Evolutionary conservation across 2,329 filamentous ascomycete species (phyloP).

Genomic region (Pseudomassariella vexata): DNA sequence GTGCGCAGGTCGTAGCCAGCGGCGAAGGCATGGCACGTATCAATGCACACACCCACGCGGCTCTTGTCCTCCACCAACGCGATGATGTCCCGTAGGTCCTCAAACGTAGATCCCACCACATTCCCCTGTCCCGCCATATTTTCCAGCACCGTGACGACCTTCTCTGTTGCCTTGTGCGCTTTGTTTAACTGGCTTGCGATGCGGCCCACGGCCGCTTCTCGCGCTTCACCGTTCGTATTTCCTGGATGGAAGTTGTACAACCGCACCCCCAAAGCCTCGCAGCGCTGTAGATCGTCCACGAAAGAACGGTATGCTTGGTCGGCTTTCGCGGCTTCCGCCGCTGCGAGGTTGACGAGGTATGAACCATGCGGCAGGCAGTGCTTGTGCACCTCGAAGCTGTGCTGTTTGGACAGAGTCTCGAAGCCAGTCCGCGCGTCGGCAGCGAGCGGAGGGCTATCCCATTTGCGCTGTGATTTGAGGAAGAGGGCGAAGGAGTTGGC

Average conservation of each 20-base stretch:
- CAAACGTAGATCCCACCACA: slow-evolving; percentile 77
- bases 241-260: slow-evolving; percentile 99
- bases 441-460: slow-evolving; percentile 75
- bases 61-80: slow-evolving; percentile 70
- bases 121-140: slow-evolving; percentile 94
- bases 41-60: slow-evolving; percentile 88
- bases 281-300: slow-evolving; percentile 79
- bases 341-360: slow-evolving; percentile 93
- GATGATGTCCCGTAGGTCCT: slow-evolving; percentile 84
- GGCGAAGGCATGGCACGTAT: slow-evolving; percentile 95
- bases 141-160: slow-evolving; percentile 80
- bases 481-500: slow-evolving; percentile 94
- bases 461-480: slow-evolving; percentile 93
- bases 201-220: slow-evolving; percentile 65
- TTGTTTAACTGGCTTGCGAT: slow-evolving; percentile 79
- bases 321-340: slow-evolving; percentile 72
- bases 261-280: slow-evolving; percentile 76
- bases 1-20: slow-evolving; percentile 86
- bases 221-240: slow-evolving; percentile 63
- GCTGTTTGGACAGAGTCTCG: slow-evolving; percentile 57
- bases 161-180: slow-evolving; percentile 69
- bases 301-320: slow-evolving; percentile 82
- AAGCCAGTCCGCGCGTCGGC: slow-evolving; percentile 65
- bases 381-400: slow-evolving; percentile 64
- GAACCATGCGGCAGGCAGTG: slow-evolving; percentile 88